Base-by-base conservation (phyloP, 2,329 filamentous ascomycete genomes). In the Colletotrichum zoysiae region DNA sequence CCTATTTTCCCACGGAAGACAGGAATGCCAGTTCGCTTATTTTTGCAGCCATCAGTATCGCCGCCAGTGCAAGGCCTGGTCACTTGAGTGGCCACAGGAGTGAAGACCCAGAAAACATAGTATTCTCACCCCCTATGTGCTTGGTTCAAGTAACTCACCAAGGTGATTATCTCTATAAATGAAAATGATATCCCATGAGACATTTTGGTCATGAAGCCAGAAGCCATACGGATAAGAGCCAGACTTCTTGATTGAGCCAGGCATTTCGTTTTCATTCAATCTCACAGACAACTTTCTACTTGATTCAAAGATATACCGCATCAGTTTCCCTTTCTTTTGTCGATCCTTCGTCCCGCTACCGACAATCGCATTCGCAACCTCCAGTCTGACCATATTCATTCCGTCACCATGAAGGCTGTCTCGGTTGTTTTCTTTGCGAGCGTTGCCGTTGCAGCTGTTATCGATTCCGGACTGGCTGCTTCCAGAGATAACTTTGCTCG, bases 371-470 rank as follows among this genome's bases (percentile, higher is more conserved):
- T 40, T 16, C 14, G 23, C 23, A 56, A 50, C 35, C 9, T 20
- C 53, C 14, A 9, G 5, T 33, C 14, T 26, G 20, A 20, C 23
- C n/a, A 30, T 20, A 16, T 26, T 6, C n/a, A 26, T 14, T 18
- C 26, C 35, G 30, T 1, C 11, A 56, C 30, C 11, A 72, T 72
- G 70, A 72, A 65, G 70, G 53, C 53, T 7, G 38, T 60, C n/a
- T 72, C 60, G 12, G n/a, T 70, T 44, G 33, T 72, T 8, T 51
- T 72, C 23, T 42, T 68, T 48, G 70, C 70, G 16, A 60, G 38
- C 55, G 46, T 70, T 20, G 70, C 65, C 1, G 59, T 65, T 16
- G 65, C 65, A 16, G 70, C 70, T 35, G 38, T 65, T 6, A 70
- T 60, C 5, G 65, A 72, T 4, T 14, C 38, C 3, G 60, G 65